phyloP scores from a whole-genome alignment of 129 eudicot genomes.

The Tagetes erecta region DNA sequence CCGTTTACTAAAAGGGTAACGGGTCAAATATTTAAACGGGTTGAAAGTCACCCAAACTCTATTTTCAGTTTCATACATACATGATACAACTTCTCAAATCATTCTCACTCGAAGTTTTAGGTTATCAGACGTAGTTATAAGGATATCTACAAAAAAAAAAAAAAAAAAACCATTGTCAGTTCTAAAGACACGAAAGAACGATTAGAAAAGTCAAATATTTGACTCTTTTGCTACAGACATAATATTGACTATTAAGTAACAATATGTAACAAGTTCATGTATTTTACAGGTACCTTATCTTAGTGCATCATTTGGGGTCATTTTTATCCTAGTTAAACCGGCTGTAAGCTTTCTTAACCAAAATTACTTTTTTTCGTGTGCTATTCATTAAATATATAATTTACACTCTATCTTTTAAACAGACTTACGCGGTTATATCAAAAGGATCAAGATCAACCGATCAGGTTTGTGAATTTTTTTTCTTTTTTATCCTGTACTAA shows the following conservation, averaged over 20 bases:
- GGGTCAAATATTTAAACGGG: background rate
- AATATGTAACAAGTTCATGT: background rate
- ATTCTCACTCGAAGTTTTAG: background rate
- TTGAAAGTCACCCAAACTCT: background rate
- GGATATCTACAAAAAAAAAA: background rate
- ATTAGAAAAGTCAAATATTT: background rate
- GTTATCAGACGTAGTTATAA: background rate
- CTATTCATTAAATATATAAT: background rate
- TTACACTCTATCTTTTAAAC: slow-evolving; percentile 25
- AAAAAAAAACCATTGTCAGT: background rate
- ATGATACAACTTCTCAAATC: background rate
- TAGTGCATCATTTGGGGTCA: slow-evolving; percentile 90
- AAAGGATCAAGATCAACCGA: slow-evolving; percentile 71
- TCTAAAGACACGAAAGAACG: background rate
- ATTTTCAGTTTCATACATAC: background rate
- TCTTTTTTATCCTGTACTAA: background rate
- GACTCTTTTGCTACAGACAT: background rate
- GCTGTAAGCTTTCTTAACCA: slow-evolving; percentile 50
- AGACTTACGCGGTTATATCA: slow-evolving; percentile 94
- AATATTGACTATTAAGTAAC: background rate
- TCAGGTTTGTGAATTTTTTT: slow-evolving; percentile 63
- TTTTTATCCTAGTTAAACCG: slow-evolving; percentile 82
- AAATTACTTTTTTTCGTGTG: background rate
- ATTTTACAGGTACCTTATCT: slow-evolving; percentile 78
- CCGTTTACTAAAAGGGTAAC: background rate